A percentile compares a stretch with the other conserved stretches of the same genome.
Conservation (phyloP, 2,329 filamentous ascomycete species). For the Apiospora rasikravindrae region DNA sequence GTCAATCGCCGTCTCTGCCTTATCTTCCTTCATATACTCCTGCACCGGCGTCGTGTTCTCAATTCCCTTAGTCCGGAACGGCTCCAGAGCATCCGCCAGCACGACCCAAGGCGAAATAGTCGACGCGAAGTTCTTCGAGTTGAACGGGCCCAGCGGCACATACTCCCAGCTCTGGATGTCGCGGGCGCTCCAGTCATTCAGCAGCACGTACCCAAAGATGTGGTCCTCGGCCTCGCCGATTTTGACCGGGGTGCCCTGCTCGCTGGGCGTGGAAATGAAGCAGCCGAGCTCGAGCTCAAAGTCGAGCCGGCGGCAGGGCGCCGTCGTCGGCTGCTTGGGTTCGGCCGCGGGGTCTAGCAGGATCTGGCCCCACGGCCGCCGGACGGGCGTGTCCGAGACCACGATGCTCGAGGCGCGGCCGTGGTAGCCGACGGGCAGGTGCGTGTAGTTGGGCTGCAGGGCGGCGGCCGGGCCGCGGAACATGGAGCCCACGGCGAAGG, state of each 20-base stretch:
- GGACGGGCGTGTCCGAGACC: slow-evolving; percentile 73
- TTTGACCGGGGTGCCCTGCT: slow-evolving; percentile 66
- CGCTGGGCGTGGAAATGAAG: slow-evolving; percentile 70
- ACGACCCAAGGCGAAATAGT: slow-evolving; percentile 83
- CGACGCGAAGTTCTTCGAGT: slow-evolving; percentile 82
- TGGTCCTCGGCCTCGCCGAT: slow-evolving; percentile 70
- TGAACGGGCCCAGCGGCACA: slow-evolving; percentile 81
- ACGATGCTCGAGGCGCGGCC: slow-evolving; percentile 78
- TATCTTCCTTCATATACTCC: slow-evolving; percentile 62
- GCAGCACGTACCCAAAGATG: slow-evolving; percentile 79
- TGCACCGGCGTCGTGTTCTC: slow-evolving; percentile 44
- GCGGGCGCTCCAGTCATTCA: slow-evolving; percentile 88
- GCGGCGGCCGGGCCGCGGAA: slow-evolving; percentile 77
- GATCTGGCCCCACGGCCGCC: slow-evolving; percentile 78
- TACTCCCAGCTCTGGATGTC: slow-evolving; percentile 89
- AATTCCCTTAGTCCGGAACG: slow-evolving; percentile 42
- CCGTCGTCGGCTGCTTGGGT: slow-evolving; percentile 67
- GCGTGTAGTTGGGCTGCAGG: slow-evolving; percentile 80
- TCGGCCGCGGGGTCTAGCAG: slow-evolving; percentile 66
- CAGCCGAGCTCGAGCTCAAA: slow-evolving; percentile 82
- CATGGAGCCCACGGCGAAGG: slow-evolving; percentile 68
- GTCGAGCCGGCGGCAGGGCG: slow-evolving; percentile 70
- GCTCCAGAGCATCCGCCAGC: slow-evolving; percentile 75
- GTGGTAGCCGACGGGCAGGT: slow-evolving; percentile 83
- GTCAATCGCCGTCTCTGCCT: slow-evolving; percentile 65